Conservation (phyloP, 139 green algal genomes). For the Desmodesmus armatus region DNA sequence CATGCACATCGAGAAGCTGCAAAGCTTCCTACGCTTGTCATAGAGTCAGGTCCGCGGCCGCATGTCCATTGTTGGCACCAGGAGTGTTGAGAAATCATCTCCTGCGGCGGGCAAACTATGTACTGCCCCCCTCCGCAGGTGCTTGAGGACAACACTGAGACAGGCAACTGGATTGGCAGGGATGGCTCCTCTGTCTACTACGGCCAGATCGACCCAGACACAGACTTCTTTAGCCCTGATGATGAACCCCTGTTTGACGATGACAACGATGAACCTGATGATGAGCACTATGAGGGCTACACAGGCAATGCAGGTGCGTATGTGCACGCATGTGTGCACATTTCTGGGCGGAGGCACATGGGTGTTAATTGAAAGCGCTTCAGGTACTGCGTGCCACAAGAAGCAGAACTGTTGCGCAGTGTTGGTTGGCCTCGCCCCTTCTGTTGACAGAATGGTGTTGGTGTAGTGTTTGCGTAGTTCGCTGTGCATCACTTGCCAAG, state of each 20-base stretch:
- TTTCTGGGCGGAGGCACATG: neutral
- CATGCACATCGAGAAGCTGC: no score
- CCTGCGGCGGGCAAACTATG: neutral
- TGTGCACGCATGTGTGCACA: neutral
- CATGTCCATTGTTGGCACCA: neutral
- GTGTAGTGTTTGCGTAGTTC: neutral
- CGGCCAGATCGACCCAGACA: neutral
- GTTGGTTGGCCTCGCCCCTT: neutral
- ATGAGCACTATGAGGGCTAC: slow-evolving; percentile 30
- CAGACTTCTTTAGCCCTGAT: slow-evolving; percentile 19
- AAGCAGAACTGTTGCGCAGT: neutral
- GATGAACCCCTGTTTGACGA: neutral
- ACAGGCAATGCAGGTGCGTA: slow-evolving; percentile 37
- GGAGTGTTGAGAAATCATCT: neutral
- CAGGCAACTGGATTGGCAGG: slow-evolving; percentile 14
- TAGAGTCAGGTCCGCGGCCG: neutral
- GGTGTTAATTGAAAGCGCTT: neutral
- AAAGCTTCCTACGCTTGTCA: no score
- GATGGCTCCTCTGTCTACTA: slow-evolving; percentile 31
- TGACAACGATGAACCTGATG: neutral
- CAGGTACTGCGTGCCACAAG: no score
- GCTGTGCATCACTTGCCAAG: neutral
- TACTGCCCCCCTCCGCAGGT: neutral
- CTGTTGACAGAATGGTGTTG: neutral
- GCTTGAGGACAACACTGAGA: neutral